A percentile compares a stretch with the other conserved stretches of the same genome.
phyloP scores from a whole-genome alignment of 805 yeast species.

The Scheffersomyces amazonensis region DNA sequence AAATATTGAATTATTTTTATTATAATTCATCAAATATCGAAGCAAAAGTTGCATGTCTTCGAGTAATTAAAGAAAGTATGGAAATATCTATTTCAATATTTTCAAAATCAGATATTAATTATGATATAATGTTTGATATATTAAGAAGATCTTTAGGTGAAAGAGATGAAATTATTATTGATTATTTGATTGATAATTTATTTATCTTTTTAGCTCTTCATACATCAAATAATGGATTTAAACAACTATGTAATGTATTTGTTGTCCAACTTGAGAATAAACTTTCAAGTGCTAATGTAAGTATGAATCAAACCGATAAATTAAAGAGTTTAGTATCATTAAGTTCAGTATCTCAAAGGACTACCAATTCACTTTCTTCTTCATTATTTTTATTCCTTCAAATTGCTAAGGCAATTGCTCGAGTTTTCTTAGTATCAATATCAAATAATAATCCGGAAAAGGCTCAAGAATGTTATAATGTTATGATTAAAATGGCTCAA shows the following conservation, averaged over 20 bases:
- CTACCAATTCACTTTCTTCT: background rate
- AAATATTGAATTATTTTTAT: slow-evolving; percentile 46
- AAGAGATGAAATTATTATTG: slow-evolving; percentile 28
- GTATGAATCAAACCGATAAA: slow-evolving; percentile 3
- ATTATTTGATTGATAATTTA: slow-evolving; percentile 22
- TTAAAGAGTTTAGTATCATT: slow-evolving; percentile 24
- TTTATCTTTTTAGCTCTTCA: slow-evolving; percentile 19
- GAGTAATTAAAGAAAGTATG: slow-evolving; percentile 34
- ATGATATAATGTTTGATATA: slow-evolving; percentile 31
- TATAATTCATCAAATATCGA: slow-evolving; percentile 13
- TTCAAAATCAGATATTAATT: slow-evolving; percentile 24
- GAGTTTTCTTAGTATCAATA: slow-evolving; percentile 21
- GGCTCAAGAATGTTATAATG: slow-evolving; percentile 25
- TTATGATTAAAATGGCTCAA: slow-evolving; percentile 34
- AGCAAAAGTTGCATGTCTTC: slow-evolving; percentile 29
- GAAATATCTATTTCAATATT: slow-evolving; percentile 28
- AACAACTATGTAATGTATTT: slow-evolving; percentile 9
- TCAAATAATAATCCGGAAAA: slow-evolving; percentile 17
- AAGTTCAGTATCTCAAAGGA: slow-evolving; percentile 10
- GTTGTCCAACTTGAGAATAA: background rate
- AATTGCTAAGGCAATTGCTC: slow-evolving; percentile 22
- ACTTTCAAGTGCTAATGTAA: slow-evolving; percentile 9
- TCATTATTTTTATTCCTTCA: slow-evolving; percentile 9
- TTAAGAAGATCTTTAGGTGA: slow-evolving; percentile 26
- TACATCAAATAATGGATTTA: slow-evolving; percentile 11